A percentile compares a stretch with the other conserved stretches of the same genome.
Evolutionary conservation across 2,329 filamentous ascomycete genomes (phyloP).

Genomic region (Paraphaeosphaeria minitans): DNA sequence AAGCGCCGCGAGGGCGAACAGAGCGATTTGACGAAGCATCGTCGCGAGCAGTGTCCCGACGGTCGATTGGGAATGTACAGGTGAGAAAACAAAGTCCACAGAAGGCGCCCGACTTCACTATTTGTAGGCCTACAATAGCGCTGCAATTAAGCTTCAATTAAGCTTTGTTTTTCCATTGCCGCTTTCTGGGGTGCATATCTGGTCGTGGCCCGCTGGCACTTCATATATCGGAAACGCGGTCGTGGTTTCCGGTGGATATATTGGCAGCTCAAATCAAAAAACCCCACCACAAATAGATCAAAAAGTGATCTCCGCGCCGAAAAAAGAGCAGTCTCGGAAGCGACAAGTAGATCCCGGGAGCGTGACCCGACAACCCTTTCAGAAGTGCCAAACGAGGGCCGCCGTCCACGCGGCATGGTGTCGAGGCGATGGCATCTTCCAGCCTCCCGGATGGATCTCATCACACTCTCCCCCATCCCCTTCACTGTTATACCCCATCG

Average conservation of each 20-base stretch:
- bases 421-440: too few species aligned
- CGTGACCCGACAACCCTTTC: background rate
- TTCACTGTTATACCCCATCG: too few species aligned
- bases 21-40: constrained; percentile 53
- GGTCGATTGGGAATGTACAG: background rate
- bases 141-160: constrained; percentile 7
- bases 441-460: too few species aligned
- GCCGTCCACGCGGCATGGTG: too few species aligned
- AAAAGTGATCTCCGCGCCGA: background rate
- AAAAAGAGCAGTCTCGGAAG: background rate
- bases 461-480: too few species aligned
- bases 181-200: constrained; percentile 4
- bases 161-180: constrained; percentile 2
- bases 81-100: constrained; percentile 15
- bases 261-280: constrained; percentile 2
- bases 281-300: constrained; percentile 2
- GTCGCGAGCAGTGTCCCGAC: constrained; percentile 11
- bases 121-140: background rate
- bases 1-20: constrained; percentile 54
- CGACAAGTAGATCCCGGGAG: background rate
- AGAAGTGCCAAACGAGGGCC: too few species aligned
- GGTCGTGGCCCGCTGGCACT: background rate
- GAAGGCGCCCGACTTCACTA: constrained; percentile 17
- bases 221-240: constrained; percentile 12
- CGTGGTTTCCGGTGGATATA: constrained; percentile 10